Base-by-base conservation (phyloP, 225 moss, liverwort and hornwort species). In the Climacium dendroides region DNA sequence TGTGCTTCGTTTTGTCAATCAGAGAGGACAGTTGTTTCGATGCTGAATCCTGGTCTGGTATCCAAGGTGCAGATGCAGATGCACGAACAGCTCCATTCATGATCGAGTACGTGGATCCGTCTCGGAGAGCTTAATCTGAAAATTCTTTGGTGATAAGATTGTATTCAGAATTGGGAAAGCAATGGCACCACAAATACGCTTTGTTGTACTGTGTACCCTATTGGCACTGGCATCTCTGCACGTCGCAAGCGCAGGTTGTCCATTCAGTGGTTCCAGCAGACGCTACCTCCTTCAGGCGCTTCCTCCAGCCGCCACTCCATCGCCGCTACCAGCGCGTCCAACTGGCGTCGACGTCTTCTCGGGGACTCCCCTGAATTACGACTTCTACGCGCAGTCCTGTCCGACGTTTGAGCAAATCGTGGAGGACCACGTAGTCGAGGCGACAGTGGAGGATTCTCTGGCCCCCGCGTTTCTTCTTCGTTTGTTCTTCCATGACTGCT, bases 401-500 rank as follows among this genome's bases (percentile, higher is more conserved):
- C 92, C 95, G 3, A 71, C 85, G 20, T 92, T 93, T 64, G 63
- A 81, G 83, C 66, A 86, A 14, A 85, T 95, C 7, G 93, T 95
- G 55, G 64, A 34, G 22, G 88, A 94, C 19, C 54, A 81, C 29
- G 87, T 95, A 6, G 52, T 47, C 1, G 23, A 25, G 61, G 91
- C 91, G 37, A 54, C 82, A 6, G 48, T 47, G 1, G 45, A 41
- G 5, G 94, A 97, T 73, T 71, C 90, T 8, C 92, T 93, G 20
- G 92, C 94, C 34, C 93, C 96, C 14, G 92, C 91, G 14, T 89
- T 92, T 9, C 78, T 96, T 17, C 87, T 94, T 13, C 92, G 97
- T 13, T 82, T 97, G 74, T 91, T 96, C 76, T 97, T 97, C 84
- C 97, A 97, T 55, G 97, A 97, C 80, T 97, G 97, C 90, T 97